Base-by-base conservation (phyloP, 78 protist species). In the Dictyostelium firmibasis region DNA sequence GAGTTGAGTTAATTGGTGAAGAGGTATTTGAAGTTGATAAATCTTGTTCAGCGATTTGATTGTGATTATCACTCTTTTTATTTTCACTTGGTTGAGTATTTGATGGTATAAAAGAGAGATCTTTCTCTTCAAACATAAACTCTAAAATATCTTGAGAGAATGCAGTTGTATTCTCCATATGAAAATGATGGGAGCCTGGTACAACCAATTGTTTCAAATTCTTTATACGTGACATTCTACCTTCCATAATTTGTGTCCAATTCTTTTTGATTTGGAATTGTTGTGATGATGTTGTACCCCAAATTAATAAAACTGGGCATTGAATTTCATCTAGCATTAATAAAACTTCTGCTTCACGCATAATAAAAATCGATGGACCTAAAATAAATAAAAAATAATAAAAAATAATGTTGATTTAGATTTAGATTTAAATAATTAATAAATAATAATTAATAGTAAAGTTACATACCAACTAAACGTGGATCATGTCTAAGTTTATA, bases 401-500 rank as follows among this genome's bases (percentile, higher is more conserved):
- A 38, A 38, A 38, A 38, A n/a, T n/a, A n/a, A n/a, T n/a, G n/a
- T n/a, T n/a, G n/a, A n/a, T n/a, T n/a, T n/a, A n/a, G n/a, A n/a
- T n/a, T n/a, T n/a, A n/a, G n/a, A n/a, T n/a, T n/a, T n/a, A n/a
- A n/a, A n/a, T n/a, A n/a, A n/a, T n/a, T 38, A 38, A 38, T 38
- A 38, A n/a, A 38, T 38, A 38, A 38, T 38, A 38, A 38, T 38
- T 4, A 7, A 47, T 47, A 47, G 11, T 11, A 11, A 10, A 47
- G 11, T 47, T 10, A 50, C 67, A 57, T 57, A 57, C 67, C 67
- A 14, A 86, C 92, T 5, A 88, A 33, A 29, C 93, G 76, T 29
- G 85, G 85, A 38, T 88, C 93, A 27, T 88, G 93, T 29, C 93
- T 47, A 18, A 88, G 78, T 53, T 88, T 77, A 70, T 88, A 88